These are phyloP conservation scores for Neobulgaria alba DNA, from an alignment of 2,329 filamentous ascomycete species.

Conservation along the genomic window DNA sequence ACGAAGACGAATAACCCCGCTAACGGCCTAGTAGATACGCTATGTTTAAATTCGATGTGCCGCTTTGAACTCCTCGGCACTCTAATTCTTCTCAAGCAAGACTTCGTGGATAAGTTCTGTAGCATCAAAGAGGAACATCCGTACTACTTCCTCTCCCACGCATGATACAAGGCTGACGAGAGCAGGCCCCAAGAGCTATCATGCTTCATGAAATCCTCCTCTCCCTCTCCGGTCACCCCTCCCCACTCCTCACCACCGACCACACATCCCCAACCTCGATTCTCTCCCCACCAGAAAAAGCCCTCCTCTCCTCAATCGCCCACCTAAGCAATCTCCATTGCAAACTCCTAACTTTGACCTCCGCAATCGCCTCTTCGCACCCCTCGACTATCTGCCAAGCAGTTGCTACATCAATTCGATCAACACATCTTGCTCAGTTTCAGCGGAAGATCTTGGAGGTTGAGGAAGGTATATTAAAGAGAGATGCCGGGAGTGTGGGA, in stretches of 20 bases:
- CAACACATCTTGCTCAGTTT: conserved; percentile 69
- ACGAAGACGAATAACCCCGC: too few relatives aligned
- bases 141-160: conserved; percentile 6
- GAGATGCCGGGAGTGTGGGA: conserved; percentile 73
- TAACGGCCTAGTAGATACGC: background rate
- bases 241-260: conserved; percentile 64
- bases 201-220: conserved; percentile 99
- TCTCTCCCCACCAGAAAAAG: conserved; percentile 71
- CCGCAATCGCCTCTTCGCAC: conserved; percentile 61
- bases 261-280: conserved; percentile 39
- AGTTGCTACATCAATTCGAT: conserved; percentile 68
- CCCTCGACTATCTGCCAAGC: conserved; percentile 79
- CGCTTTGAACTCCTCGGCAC: conserved; percentile 27
- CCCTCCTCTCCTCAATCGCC: conserved; percentile 68
- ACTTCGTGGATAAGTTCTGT: conserved; percentile 17
- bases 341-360: conserved; percentile 57
- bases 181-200: conserved; percentile 7
- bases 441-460: conserved; percentile 79
- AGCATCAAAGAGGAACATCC: conserved; percentile 1
- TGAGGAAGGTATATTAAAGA: conserved; percentile 66
- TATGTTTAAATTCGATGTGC: conserved; percentile 25
- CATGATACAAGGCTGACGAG: background rate
- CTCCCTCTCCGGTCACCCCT: conserved; percentile 88
- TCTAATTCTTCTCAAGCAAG: conserved; percentile 22
- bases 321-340: conserved; percentile 72